These are phyloP conservation scores for Magnolia officinalis DNA, from an alignment of 164 flowering plant species.

Conservation along the genomic window DNA sequence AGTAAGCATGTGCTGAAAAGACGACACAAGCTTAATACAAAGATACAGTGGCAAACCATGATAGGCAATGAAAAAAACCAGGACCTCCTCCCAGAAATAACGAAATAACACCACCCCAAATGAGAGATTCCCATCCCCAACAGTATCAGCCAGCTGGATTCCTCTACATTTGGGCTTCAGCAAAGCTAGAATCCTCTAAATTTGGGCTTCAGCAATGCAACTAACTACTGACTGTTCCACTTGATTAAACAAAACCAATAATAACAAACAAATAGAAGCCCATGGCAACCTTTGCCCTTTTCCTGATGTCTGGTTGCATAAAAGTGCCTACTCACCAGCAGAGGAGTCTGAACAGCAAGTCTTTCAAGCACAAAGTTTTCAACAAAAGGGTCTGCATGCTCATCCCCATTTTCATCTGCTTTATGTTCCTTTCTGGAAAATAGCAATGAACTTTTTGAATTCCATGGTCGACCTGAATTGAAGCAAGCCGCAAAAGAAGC, in stretches of 20 bases:
- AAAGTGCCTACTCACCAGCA: slow-evolving; percentile 55
- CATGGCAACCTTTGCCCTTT: not conserved
- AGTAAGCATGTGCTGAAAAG: too few species aligned
- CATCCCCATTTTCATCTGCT: slow-evolving; percentile 30
- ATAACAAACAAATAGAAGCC: not conserved
- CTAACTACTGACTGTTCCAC: not conserved
- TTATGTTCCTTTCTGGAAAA: slow-evolving; percentile 59
- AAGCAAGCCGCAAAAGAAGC: slow-evolving; percentile 88
- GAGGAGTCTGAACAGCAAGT: slow-evolving; percentile 79
- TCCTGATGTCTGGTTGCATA: not conserved
- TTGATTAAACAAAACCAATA: not conserved
- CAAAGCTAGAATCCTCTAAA: not conserved
- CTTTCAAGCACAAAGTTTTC: slow-evolving; percentile 92
- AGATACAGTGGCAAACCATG: too few species aligned
- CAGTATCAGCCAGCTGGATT: not conserved
- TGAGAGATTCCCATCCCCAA: not conserved
- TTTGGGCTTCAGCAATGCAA: not conserved
- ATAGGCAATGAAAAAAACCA: too few species aligned
- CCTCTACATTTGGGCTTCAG: not conserved
- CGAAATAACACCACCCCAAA: too few species aligned
- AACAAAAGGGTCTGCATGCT: slow-evolving; percentile 71
- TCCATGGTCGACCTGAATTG: slow-evolving; percentile 89
- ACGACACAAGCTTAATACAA: too few species aligned
- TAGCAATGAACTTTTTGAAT: slow-evolving; percentile 59
- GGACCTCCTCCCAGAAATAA: too few species aligned